Evolutionary conservation across 1,139 yeast genomes (phyloP), one percentile per base, ranked within the genome.

Genomic region (Yamadazyma atmosphaerica): DNA sequence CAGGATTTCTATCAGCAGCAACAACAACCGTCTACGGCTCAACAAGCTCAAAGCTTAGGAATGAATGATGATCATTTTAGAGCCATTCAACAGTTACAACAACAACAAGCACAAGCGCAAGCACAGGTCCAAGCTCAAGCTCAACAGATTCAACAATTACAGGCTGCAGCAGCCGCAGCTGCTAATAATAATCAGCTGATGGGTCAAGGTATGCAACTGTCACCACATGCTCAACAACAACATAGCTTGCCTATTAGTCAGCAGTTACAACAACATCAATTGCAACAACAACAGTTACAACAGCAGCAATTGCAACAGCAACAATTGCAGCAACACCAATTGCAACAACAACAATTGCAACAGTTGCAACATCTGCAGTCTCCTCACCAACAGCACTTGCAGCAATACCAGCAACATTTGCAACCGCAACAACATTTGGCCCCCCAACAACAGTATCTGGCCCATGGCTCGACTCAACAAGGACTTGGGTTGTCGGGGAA

Each of bases 191-290:
- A 52, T 27, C 58, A 55, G 34, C 60, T 55, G 33, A 47, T 56
- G 15, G 52, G 50, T 13, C 58, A 52, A 32, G 50, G 60, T 47
- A 66, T 63, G 45, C 61, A 56, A 34, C 62, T 54, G 30, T 28
- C 31, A 9, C 31, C 31, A 5, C 31, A 28, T 16, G 33, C 40
- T 18, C 40, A 32, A 13, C 64, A 56, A 39, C 68, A 63, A 32
- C 24, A 28, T 28, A 14, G n/a, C 4, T 15, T 28, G n/a, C 31
- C 31, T 15, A 28, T 39, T 18, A 37, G 30, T 16, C 31, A 28
- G 39, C 67, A 55, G 37, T 45, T 52, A 38, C 58, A 53, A 38
- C 65, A 60, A 37, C 57, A 52, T 36, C 60, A 50, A 30, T 55
- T 48, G 10, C 57, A 54, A 23, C 54, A 47, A 28, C 56, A 28